Evolutionary conservation across 371 early-diverging fungal species (phyloP).

Genomic region (Rhizopus arrhizus): DNA sequence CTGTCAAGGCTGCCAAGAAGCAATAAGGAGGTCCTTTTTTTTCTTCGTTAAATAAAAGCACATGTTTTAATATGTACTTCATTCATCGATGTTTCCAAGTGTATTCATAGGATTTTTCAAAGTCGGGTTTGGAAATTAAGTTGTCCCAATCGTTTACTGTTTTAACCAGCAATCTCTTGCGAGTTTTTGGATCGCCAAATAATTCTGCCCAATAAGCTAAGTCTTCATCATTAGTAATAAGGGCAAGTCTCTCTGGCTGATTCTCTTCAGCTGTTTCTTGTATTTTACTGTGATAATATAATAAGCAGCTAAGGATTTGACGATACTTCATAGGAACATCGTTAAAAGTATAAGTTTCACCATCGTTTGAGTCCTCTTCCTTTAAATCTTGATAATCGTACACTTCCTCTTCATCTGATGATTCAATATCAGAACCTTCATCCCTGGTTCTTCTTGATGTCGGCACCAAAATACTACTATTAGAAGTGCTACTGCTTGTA

Average conservation of each 20-base stretch:
- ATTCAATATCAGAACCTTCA: slow-evolving; percentile 20
- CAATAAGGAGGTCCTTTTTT: slow-evolving; percentile 25
- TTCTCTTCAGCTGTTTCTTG: slow-evolving; percentile 5
- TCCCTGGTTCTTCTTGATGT: slow-evolving; percentile 25
- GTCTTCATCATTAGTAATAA: slow-evolving; percentile 54
- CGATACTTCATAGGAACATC: slow-evolving; percentile 44
- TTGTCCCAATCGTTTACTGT: slow-evolving; percentile 52
- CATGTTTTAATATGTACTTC: background rate
- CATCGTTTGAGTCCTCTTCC: slow-evolving; percentile 9
- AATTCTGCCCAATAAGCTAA: slow-evolving; percentile 53
- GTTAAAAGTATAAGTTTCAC: slow-evolving; percentile 17
- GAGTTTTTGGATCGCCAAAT: slow-evolving; percentile 46
- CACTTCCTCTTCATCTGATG: slow-evolving; percentile 11
- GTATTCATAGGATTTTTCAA: slow-evolving; percentile 31
- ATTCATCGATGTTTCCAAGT: slow-evolving; percentile 33
- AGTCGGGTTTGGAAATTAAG: slow-evolving; percentile 35
- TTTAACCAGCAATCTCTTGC: slow-evolving; percentile 38
- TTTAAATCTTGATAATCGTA: slow-evolving; percentile 1
- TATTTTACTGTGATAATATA: slow-evolving; percentile 36
- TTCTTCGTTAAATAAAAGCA: slow-evolving; percentile 4
- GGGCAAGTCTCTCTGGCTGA: slow-evolving; percentile 29
- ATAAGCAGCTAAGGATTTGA: slow-evolving; percentile 46
- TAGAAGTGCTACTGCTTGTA: slow-evolving; percentile 22
- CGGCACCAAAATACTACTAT: slow-evolving; percentile 3
- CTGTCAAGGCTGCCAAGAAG: slow-evolving; percentile 51